Percentiles rank a stretch among this genome's conserved stretches.
Conservation (phyloP, 352 stramenopile genomes). For the Pythium apleroticum region DNA sequence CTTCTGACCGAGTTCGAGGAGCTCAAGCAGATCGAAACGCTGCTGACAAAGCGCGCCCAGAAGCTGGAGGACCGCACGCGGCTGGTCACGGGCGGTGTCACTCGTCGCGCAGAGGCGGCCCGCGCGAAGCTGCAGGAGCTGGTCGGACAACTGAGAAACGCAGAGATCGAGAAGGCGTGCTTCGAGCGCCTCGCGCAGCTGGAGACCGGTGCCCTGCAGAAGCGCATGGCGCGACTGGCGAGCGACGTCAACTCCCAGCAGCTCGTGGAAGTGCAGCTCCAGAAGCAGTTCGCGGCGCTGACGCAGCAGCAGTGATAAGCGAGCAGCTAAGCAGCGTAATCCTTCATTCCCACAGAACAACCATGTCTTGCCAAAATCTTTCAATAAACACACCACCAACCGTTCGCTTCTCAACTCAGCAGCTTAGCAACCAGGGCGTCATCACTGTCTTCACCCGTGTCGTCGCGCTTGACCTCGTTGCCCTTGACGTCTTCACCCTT, state of each 20-base stretch:
- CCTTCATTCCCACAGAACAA: conserved; percentile 2
- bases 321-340: background rate
- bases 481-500: conserved; percentile 5
- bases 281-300: conserved; percentile 72
- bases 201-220: conserved; percentile 56
- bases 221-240: conserved; percentile 62
- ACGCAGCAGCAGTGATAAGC: conserved; percentile 31
- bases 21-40: conserved; percentile 62
- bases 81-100: conserved; percentile 64
- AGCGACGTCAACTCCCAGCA: conserved; percentile 78
- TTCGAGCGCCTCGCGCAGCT: conserved; percentile 62
- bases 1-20: conserved; percentile 61
- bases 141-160: conserved; percentile 48
- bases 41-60: conserved; percentile 60
- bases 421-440: background rate
- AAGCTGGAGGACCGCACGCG: conserved; percentile 73
- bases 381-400: background rate
- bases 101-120: conserved; percentile 46
- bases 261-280: conserved; percentile 69
- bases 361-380: background rate
- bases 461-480: background rate
- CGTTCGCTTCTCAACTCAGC: background rate
- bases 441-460: conserved; percentile 1
- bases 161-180: conserved; percentile 63
- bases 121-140: conserved; percentile 36